Evolutionary conservation across 2,329 filamentous ascomycete genomes (phyloP).

Genomic region (Colletotrichum theobromicola): DNA sequence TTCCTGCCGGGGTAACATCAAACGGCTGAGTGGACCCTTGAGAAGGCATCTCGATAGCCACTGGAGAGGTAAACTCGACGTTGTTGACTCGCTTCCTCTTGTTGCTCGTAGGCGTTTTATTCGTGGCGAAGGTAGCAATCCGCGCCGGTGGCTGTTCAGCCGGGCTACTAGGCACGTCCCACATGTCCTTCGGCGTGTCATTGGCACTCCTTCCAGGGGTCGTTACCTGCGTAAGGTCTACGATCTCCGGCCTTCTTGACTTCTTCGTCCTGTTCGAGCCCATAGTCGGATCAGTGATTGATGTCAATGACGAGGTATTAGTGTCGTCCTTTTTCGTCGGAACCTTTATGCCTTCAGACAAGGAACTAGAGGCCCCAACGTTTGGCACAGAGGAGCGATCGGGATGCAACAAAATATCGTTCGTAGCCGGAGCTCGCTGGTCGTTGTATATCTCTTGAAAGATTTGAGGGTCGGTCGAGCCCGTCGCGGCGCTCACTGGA

Average conservation of each 20-base stretch:
- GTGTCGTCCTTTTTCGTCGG: neutral
- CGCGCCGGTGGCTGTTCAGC: conserved; percentile 22
- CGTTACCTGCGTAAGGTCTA: conserved; percentile 36
- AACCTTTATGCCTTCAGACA: neutral
- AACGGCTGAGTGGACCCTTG: conserved; percentile 9
- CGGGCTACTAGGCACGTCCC: conserved; percentile 52
- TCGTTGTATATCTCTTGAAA: conserved; percentile 54
- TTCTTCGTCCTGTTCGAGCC: conserved; percentile 7
- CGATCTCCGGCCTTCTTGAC: neutral
- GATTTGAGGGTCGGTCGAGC: conserved; percentile 53
- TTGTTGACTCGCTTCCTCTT: conserved; percentile 14
- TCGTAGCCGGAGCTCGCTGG: conserved; percentile 39
- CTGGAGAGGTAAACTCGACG: neutral
- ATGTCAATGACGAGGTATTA: conserved; percentile 24
- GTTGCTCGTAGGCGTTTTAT: neutral
- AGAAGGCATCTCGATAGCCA: neutral
- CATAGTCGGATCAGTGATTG: conserved; percentile 31
- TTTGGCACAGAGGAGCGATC: neutral
- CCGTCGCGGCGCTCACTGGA: conserved; percentile 32
- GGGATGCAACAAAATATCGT: neutral
- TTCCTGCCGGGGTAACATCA: conserved; percentile 3
- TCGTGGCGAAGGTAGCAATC: neutral
- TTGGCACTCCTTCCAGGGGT: conserved; percentile 31
- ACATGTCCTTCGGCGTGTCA: conserved; percentile 35
- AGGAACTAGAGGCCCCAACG: neutral